Conservation (phyloP, 2,329 filamentous ascomycete genomes). For the Cyphellophora attinorum region DNA sequence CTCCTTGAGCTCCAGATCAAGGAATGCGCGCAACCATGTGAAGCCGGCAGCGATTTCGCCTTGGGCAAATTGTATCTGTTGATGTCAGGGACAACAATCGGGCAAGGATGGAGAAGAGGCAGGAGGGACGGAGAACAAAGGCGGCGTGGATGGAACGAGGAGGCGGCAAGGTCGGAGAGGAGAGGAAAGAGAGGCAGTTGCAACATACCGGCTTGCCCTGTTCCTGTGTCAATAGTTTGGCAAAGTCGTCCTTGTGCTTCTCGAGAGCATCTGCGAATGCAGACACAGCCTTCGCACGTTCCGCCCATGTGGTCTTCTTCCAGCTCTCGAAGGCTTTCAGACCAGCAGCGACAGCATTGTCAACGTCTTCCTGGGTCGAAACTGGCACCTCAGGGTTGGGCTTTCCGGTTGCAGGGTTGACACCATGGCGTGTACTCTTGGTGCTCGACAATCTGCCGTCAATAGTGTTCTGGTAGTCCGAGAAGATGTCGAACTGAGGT, state of each 20-base stretch:
- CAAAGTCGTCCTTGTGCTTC: conserved; percentile 26
- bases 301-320: conserved; percentile 27
- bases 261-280: conserved; percentile 27
- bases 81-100: not conserved
- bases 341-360: conserved; percentile 40
- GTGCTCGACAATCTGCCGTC: conserved; percentile 39
- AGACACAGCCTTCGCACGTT: conserved; percentile 24
- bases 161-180: too few relatives aligned
- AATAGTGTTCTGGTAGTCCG: conserved; percentile 41
- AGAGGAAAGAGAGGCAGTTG: not conserved
- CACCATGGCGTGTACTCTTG: conserved; percentile 34
- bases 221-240: conserved; percentile 31
- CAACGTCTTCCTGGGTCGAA: conserved; percentile 38
- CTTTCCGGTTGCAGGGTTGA: conserved; percentile 43
- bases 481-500: not conserved
- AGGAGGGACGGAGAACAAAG: too few relatives aligned
- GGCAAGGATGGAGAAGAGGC: too few relatives aligned
- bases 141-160: too few relatives aligned
- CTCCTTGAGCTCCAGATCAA: conserved; percentile 14
- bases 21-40: conserved; percentile 12
- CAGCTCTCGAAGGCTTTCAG: conserved; percentile 39
- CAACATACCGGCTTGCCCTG: conserved; percentile 30
- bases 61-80: conserved; percentile 15
- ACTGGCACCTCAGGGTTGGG: conserved; percentile 43
- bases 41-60: conserved; percentile 11